Conservation (phyloP, 2,329 filamentous ascomycete species). For the Colletotrichum sp. region DNA sequence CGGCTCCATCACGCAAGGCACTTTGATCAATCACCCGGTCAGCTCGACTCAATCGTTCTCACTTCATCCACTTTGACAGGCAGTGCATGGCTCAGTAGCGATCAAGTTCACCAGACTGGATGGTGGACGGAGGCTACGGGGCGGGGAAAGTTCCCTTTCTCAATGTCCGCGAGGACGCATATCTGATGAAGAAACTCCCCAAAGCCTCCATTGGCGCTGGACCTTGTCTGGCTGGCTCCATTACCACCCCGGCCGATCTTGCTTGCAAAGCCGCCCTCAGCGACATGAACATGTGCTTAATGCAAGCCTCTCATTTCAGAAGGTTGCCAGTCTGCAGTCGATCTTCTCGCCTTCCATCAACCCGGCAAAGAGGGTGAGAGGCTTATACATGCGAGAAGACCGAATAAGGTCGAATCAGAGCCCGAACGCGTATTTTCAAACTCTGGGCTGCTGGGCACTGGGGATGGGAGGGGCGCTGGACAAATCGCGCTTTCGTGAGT, state of each 20-base stretch:
- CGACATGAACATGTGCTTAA: constrained; percentile 4
- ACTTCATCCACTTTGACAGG: background rate
- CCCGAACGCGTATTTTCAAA: background rate
- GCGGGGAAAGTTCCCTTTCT: background rate
- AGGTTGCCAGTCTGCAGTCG: background rate
- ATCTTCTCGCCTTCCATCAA: background rate
- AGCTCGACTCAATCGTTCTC: constrained; percentile 3
- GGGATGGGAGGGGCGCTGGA: background rate
- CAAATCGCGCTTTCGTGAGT: background rate
- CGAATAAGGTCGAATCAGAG: background rate
- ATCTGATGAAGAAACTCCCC: background rate
- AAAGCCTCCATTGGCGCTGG: background rate
- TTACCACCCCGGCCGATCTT: background rate
- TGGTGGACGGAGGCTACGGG: background rate
- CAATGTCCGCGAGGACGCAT: background rate
- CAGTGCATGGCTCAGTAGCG: background rate
- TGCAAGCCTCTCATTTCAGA: background rate
- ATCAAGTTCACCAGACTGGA: background rate
- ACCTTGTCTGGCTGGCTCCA: background rate
- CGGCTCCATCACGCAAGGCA: constrained; percentile 4
- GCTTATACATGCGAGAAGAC: background rate
- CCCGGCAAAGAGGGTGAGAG: background rate
- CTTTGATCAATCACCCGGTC: constrained; percentile 1
- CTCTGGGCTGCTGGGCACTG: constrained; percentile 1
- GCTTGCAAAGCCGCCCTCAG: background rate